Percentiles rank a stretch among this genome's conserved stretches.
Conservation (phyloP, 2,329 filamentous ascomycete genomes). For the Fusarium decemcellulare region DNA sequence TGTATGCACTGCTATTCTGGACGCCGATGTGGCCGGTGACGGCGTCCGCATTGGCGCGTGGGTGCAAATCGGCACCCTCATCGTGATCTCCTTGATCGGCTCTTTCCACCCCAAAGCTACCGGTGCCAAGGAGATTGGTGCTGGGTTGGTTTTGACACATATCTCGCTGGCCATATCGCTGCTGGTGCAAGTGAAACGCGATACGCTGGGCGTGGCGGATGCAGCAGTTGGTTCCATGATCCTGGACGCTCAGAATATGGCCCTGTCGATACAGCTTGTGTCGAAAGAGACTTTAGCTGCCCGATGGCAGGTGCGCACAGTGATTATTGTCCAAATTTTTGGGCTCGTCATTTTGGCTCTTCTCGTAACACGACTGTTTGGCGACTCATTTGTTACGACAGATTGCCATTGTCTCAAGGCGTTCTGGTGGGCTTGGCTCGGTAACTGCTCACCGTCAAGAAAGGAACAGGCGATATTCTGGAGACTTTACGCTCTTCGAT, state of each 20-base stretch:
- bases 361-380: not conserved
- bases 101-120: not conserved
- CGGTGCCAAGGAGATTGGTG: not conserved
- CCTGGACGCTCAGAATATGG: not conserved
- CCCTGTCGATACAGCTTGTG: not conserved
- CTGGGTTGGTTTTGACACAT: not conserved
- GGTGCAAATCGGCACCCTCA: not conserved
- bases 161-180: not conserved
- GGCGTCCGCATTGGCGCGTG: not conserved
- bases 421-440: conserved; percentile 1
- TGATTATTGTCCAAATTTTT: not conserved
- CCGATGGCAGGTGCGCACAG: not conserved
- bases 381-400: not conserved
- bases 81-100: not conserved
- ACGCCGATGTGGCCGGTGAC: not conserved
- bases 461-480: not conserved
- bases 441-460: not conserved
- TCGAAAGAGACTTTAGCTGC: not conserved
- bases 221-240: not conserved
- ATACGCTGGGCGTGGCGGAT: not conserved
- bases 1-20: not conserved
- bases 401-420: not conserved
- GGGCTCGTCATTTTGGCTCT: not conserved
- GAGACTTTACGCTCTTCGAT: not conserved
- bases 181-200: not conserved